These are phyloP conservation scores for Trichoderma sp. DNA, from an alignment of 2,329 filamentous ascomycete species.

Conservation along the genomic window DNA sequence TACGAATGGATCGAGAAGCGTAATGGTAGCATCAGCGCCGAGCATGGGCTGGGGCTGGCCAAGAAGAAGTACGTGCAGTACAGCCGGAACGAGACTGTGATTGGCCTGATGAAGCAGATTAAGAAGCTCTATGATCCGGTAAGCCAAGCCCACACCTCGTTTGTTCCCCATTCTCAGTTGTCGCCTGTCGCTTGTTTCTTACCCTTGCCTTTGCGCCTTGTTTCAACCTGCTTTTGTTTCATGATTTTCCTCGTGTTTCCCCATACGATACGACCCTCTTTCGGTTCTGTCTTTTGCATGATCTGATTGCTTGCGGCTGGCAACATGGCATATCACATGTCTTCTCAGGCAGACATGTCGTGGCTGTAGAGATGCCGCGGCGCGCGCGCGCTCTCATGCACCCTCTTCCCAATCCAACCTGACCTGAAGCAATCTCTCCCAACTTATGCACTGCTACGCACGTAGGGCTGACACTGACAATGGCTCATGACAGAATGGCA, in stretches of 20 bases:
- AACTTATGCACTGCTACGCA: background rate
- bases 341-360: background rate
- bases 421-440: background rate
- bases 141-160: slow-evolving; percentile 53
- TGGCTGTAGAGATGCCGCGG: background rate
- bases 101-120: slow-evolving; percentile 91
- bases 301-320: background rate
- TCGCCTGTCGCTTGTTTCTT: background rate
- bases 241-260: background rate
- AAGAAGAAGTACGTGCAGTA: slow-evolving; percentile 97
- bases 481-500: slow-evolving; percentile 69
- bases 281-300: background rate
- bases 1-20: slow-evolving; percentile 94
- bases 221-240: slow-evolving; percentile 10
- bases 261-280: background rate
- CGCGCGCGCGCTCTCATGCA: background rate
- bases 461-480: slow-evolving; percentile 32
- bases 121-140: slow-evolving; percentile 95
- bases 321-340: background rate
- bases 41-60: slow-evolving; percentile 89
- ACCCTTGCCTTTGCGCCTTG: background rate
- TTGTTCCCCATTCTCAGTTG: background rate
- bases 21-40: slow-evolving; percentile 91
- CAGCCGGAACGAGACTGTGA: slow-evolving; percentile 83
- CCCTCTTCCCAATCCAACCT: background rate